Conservation (phyloP, 441 rosid species). For the Brassica hybrid region DNA sequence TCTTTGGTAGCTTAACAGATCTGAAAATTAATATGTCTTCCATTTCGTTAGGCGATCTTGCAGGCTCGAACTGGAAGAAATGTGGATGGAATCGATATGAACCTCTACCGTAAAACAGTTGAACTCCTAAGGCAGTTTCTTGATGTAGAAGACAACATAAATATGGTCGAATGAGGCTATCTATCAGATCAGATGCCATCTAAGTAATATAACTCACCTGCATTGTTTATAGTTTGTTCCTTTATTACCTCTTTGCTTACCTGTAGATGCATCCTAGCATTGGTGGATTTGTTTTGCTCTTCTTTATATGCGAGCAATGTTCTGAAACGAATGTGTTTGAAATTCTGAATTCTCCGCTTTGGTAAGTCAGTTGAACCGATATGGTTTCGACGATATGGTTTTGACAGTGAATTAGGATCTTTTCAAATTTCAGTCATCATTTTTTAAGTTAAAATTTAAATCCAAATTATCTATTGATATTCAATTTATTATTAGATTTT, state of each 20-base stretch:
- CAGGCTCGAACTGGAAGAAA: conserved; percentile 74
- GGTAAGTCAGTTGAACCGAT: conserved; percentile 2
- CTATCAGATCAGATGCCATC: conserved; percentile 4
- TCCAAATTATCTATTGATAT: not conserved
- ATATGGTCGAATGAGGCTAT: conserved; percentile 21
- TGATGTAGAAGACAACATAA: conserved; percentile 17
- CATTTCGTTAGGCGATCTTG: conserved; percentile 50
- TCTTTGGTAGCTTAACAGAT: not conserved
- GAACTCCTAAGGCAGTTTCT: conserved; percentile 60
- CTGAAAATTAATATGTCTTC: not conserved
- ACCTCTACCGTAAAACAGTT: conserved; percentile 62
- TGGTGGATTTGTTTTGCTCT: not conserved
- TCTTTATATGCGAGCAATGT: not conserved
- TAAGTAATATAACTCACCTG: conserved; percentile 11
- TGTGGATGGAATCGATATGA: conserved; percentile 74
- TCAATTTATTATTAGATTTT: not conserved
- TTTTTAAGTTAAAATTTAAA: not conserved
- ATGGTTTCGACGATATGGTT: not conserved
- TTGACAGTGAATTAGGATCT: not conserved
- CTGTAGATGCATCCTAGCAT: conserved; percentile 9
- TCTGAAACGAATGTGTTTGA: not conserved
- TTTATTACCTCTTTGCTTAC: conserved; percentile 11
- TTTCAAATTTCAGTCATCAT: not conserved
- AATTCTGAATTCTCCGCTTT: not conserved
- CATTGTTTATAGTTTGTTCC: not conserved